Conservation (phyloP, 208 protist genomes). For the Crithidia sp. region DNA sequence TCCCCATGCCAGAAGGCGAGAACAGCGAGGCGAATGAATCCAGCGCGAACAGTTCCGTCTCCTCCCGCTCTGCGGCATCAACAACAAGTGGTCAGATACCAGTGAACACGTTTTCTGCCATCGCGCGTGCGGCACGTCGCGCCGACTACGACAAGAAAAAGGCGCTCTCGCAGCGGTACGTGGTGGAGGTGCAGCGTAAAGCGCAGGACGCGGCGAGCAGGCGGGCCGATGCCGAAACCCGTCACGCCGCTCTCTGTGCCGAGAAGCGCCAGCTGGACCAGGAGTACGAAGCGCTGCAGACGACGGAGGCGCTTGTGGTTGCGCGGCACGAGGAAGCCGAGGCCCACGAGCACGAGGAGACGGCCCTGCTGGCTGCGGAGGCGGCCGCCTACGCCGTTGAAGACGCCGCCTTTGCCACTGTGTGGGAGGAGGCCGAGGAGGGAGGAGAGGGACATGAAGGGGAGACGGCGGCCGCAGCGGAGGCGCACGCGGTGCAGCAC, state of each 20-base stretch:
- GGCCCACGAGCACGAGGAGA: conserved; percentile 26
- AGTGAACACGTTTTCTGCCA: conserved; percentile 5
- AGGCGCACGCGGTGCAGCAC: neutral
- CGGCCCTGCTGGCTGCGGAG: conserved; percentile 21
- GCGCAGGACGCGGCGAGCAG: conserved; percentile 14
- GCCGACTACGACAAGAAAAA: conserved; percentile 36
- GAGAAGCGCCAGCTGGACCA: conserved; percentile 42
- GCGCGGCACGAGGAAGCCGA: conserved; percentile 34
- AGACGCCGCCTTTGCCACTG: conserved; percentile 12
- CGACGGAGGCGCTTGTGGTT: conserved; percentile 48
- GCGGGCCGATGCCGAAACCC: conserved; percentile 24
- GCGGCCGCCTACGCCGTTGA: conserved; percentile 25
- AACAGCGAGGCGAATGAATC: neutral
- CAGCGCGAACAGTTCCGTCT: conserved; percentile 1
- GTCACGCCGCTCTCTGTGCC: conserved; percentile 24
- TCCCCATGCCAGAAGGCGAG: neutral
- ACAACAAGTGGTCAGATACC: neutral
- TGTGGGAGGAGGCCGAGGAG: neutral
- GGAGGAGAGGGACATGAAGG: neutral
- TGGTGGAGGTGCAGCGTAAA: conserved; percentile 29
- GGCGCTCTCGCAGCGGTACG: conserved; percentile 39
- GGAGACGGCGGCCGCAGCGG: neutral
- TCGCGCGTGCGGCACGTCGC: conserved; percentile 4
- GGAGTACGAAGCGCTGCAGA: conserved; percentile 43
- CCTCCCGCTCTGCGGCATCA: neutral